Evolutionary conservation across 139 green algal species (phyloP).

Genomic region (Edaphochlamys debaryana): DNA sequence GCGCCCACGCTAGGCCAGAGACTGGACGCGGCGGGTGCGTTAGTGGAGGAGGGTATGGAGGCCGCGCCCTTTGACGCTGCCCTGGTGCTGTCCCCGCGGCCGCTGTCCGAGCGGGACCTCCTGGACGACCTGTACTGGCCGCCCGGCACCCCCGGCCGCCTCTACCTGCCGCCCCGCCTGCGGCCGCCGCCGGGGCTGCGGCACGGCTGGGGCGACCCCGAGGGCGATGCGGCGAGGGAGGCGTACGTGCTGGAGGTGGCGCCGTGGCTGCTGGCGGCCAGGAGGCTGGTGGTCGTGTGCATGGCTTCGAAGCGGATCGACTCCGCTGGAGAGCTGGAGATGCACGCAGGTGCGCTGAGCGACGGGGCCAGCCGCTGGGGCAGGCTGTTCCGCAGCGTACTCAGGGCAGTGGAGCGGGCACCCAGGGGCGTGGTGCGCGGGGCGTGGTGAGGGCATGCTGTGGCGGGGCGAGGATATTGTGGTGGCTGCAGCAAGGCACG

Average conservation of each 20-base stretch:
- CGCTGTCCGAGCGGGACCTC: not conserved
- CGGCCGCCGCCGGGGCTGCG: not conserved
- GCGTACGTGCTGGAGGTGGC: not conserved
- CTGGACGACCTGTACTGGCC: constrained; percentile 9
- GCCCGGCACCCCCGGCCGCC: not conserved
- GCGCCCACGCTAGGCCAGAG: no score
- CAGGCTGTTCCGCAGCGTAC: no score
- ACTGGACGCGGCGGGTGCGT: no score
- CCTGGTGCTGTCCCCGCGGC: not conserved
- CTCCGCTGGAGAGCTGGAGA: no score
- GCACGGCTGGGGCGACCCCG: not conserved
- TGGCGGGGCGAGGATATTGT: no score
- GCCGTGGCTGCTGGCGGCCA: not conserved
- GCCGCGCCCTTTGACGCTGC: not conserved
- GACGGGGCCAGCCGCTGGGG: no score
- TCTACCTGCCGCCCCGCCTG: not conserved
- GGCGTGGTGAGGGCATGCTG: no score
- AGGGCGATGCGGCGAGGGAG: constrained; percentile 1
- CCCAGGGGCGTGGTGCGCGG: no score
- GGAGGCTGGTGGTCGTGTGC: not conserved
- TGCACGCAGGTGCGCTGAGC: no score
- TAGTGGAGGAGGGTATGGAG: not conserved
- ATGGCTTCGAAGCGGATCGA: not conserved
- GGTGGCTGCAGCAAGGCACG: no score
- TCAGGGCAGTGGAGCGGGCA: no score